Percentiles rank a stretch among this genome's conserved stretches.
phyloP scores from a whole-genome alignment of 306 rosid species.

The Cucumis melo region DNA sequence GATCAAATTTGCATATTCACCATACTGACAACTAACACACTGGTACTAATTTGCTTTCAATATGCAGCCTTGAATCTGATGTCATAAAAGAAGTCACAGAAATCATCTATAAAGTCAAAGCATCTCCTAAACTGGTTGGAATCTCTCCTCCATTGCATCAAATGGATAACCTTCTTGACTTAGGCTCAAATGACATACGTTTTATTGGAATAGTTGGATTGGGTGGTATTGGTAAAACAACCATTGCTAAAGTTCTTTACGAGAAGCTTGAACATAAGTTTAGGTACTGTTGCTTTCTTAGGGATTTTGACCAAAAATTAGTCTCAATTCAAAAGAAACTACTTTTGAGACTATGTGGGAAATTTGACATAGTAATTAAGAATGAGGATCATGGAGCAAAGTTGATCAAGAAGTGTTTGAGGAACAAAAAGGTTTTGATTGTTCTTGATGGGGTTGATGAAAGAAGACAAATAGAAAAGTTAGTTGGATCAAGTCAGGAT shows the following conservation, averaged over 20 bases:
- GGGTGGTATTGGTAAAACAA: not conserved
- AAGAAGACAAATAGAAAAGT: not conserved
- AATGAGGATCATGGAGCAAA: too few relatives aligned
- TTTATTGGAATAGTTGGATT: not conserved
- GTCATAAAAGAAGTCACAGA: too few relatives aligned
- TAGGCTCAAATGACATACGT: not conserved
- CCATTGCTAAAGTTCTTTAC: not conserved
- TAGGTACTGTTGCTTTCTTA: not conserved
- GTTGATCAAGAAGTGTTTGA: not conserved
- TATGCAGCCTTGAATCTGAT: too few relatives aligned
- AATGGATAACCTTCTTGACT: not conserved
- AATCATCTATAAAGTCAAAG: too few relatives aligned
- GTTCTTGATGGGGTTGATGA: not conserved
- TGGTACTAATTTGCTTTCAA: too few relatives aligned
- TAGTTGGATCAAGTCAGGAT: not conserved
- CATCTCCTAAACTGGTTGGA: too few relatives aligned
- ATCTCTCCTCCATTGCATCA: too few relatives aligned
- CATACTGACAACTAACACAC: too few relatives aligned
- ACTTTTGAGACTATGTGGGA: not conserved
- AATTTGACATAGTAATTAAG: too few relatives aligned
- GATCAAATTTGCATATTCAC: too few relatives aligned
- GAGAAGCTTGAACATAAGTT: not conserved
- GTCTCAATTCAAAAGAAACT: not conserved
- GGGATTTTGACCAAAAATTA: rapidly evolving
- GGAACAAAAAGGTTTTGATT: not conserved